Evolutionary conservation across 176 grass and related monocot genomes (phyloP), one percentile per base, ranked within the genome.

Genomic region (Juncus inflexus): DNA sequence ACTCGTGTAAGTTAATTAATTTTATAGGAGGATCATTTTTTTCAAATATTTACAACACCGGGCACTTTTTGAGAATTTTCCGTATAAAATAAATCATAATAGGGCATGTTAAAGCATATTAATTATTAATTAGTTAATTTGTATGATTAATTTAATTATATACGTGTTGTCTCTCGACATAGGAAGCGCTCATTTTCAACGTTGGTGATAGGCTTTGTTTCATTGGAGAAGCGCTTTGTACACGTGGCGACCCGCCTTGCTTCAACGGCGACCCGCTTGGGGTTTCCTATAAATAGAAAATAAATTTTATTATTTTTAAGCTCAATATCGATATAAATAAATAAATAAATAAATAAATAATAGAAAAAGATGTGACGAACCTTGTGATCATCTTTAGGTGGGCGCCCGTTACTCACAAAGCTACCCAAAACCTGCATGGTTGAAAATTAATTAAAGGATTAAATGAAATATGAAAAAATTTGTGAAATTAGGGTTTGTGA

Each of bases 131-230:
- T 6, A 47, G 2, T 2, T 35, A 8, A 50, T 63, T 75, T 63
- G 3, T 47, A 40, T 58, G 40, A 37, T 19, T 42, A 15, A 47
- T 3, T 54, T 7, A 15, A 47, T 42, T 69, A 87, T 65, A 40
- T 91, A 89, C 79, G 83, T 89, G 73, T 15, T 91, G 85, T 65
- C 80, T 86, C 58, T 97, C 87, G 72, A 67, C 71, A 78, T 86
- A 89, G 67, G 92, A 97, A 79, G 63, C 56, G 50, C 84, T 80
- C 40, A 81, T 55, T 60, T 83, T 82, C 42, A 77, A 64, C 2
- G 79, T 84, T 40, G 66, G 75, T 63, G 78, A 72, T 68, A 40
- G 82, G 58, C 61, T 76, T 66, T 88, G 66, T 56, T 83, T 61
- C 68, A 80, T 94, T 49, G 67, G 73, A 58, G 78, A 72, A 74